Base-by-base conservation (phyloP, 192 early-diverging fungal genomes). In the Chytriomyces sp. region DNA sequence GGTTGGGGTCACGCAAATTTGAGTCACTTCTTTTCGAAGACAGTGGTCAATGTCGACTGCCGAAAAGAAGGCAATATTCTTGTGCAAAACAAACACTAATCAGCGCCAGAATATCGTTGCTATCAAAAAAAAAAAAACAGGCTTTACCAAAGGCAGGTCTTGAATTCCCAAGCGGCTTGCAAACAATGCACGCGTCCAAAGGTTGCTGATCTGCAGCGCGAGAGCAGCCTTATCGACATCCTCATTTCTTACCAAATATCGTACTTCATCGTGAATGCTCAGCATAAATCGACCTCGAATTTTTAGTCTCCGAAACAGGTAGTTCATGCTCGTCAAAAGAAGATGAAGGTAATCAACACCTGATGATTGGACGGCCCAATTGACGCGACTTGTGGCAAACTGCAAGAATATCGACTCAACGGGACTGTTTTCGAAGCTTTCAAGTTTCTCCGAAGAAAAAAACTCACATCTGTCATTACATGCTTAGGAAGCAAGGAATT, bases 341-440 rank as follows among this genome's bases (percentile, higher is more conserved):
- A 99, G 80, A 78, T 99, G 97, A 8, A 99, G 81, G 77, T 99
- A 99, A 74, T 99, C 97, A 28, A 97, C 97, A 20, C 96, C 97
- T 2, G 96, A 98, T 24, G 95, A 96, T 82, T 99, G 97, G 5
- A 99, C 96, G 1, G 93, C 95, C 97, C 97, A 99, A 80, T 99
- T 99, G 50, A 98, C 85, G 16, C 96, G 88, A 45, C 92, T 95
- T 0, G 94, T 94, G 85, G 94, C 84, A 79, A 90, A 98, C 68
- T 91, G 81, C 35, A 85, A 23, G 87, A 82, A 7, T 87, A 81
- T 35, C 35, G 35, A 35, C 35, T 35, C 35, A 35, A 35, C 35
- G 35, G 35, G 35, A 4, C 35, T 35, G 35, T 35, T 35, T 87
- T 62, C 7, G 46, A 7, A 68, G 48, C 24, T 46, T 11, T 47